Evolutionary conservation across 805 yeast genomes (phyloP), one percentile per base, ranked within the genome.

Genomic region (Candida peoriensis): DNA sequence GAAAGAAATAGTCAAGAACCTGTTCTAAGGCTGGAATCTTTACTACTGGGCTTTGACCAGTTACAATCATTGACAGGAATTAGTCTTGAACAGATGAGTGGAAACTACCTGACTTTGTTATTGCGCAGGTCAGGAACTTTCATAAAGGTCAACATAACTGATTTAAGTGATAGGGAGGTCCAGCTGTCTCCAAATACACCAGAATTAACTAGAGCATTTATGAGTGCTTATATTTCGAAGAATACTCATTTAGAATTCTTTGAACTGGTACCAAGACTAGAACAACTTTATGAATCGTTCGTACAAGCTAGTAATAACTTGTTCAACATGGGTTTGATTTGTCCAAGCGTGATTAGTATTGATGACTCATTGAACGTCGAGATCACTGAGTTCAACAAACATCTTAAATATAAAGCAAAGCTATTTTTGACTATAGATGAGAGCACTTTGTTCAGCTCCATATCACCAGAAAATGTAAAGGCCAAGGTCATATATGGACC

Each of bases 1-100:
- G 42, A 43, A 25, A 42, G 42, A 32, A 46, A 46, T 18, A 38
- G 39, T n/a, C 48, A 47, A 24, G 51, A 51, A 19, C 53, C 52
- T 18, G 8, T 30, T 5, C 22, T 32, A 4, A 40, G 50, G 32
- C 29, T 51, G 33, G 29, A 27, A 13, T 22, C 9, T 12, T 33
- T 38, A 13, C 10, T 43, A 5, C 30, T 29, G 19, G n/a, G 34
- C 2, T 39, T 46, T 14, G 37, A 45, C 2, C 18, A 23, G 4
- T 24, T 48, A 8, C 47, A 48, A 22, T 24, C 33, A 1, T 21
- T 44, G 8, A 22, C 47, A 13, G 53, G 52, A 1, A 9, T 46
- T 14, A 23, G 20, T 17, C 34, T 50, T 28, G 27, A 28, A 5
- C 28, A 37, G 6, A 32, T 48, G 25, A 16, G 24, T 9, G 50